Percentiles rank a stretch among this genome's conserved stretches.
phyloP scores from a whole-genome alignment of 2,329 filamentous ascomycete genomes.

The Neospermospora avenae region DNA sequence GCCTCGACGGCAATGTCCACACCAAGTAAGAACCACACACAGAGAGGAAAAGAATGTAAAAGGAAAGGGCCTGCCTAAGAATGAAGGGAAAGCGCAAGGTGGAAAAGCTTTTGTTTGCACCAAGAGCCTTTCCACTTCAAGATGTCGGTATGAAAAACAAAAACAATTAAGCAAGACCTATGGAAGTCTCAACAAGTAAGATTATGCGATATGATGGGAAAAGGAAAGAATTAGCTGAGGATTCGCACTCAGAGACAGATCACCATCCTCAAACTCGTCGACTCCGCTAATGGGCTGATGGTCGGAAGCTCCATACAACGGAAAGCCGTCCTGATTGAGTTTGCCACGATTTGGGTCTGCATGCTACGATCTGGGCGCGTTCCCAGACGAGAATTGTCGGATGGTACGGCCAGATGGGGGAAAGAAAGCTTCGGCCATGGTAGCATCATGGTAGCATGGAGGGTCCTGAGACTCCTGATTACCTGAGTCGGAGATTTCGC shows the following conservation, averaged over 20 bases:
- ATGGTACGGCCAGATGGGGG: constrained; percentile 8
- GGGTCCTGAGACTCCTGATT: not conserved
- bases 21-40: constrained; percentile 14
- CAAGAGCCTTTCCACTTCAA: constrained; percentile 8
- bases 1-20: constrained; percentile 20
- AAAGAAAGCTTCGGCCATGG: not conserved
- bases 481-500: not conserved
- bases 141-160: constrained; percentile 21
- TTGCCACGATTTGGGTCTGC: constrained; percentile 12
- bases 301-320: constrained; percentile 17
- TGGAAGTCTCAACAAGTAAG: constrained; percentile 11
- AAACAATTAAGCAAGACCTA: constrained; percentile 7
- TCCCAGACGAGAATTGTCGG: constrained; percentile 18
- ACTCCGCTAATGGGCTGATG: constrained; percentile 16
- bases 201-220: constrained; percentile 16
- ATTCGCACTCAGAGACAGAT: constrained; percentile 18
- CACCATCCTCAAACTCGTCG: constrained; percentile 18
- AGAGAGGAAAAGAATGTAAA: constrained; percentile 26
- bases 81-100: constrained; percentile 22
- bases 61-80: constrained; percentile 29
- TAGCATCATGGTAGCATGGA: not conserved
- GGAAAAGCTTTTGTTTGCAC: constrained; percentile 26
- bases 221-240: constrained; percentile 9
- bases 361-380: not conserved
- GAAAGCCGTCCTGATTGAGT: too few relatives aligned